Conservation (phyloP, 1,284 basidiomycete genomes). For the Gymnopus androsaceus region DNA sequence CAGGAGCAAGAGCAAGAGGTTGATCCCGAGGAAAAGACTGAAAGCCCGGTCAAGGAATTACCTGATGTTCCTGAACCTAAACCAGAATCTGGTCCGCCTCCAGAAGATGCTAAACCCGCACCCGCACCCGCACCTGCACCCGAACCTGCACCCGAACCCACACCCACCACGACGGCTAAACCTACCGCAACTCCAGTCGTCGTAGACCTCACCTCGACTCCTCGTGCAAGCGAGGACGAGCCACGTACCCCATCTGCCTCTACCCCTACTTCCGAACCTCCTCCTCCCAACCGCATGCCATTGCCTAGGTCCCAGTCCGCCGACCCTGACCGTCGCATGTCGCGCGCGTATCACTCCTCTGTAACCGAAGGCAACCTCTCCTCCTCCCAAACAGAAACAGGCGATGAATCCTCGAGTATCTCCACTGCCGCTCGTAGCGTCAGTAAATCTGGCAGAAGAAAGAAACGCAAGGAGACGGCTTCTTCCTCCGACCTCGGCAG, state of each 20-base stretch:
- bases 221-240: constrained; percentile 25
- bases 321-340: constrained; percentile 63
- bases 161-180: constrained; percentile 11
- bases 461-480: constrained; percentile 13
- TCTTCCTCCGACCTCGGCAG: constrained; percentile 12
- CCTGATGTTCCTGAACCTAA: constrained; percentile 11
- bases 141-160: too few species aligned
- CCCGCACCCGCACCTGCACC: too few species aligned
- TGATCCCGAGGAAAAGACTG: constrained; percentile 20
- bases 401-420: constrained; percentile 64
- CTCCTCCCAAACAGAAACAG: constrained; percentile 54
- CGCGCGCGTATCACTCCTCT: constrained; percentile 50
- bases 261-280: constrained; percentile 14
- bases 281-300: constrained; percentile 43
- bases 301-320: constrained; percentile 76
- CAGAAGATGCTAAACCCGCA: not conserved
- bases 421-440: constrained; percentile 37
- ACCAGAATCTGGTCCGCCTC: constrained; percentile 1
- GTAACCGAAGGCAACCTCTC: constrained; percentile 23
- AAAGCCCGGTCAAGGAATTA: constrained; percentile 11
- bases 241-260: constrained; percentile 26
- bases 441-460: constrained; percentile 6
- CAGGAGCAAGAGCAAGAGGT: constrained; percentile 15
- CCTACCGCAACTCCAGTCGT: constrained; percentile 5
- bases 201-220: constrained; percentile 17